Evolutionary conservation across 768 basidiomycete species (phyloP).

Genomic region (Cystofilobasidium capitatum): DNA sequence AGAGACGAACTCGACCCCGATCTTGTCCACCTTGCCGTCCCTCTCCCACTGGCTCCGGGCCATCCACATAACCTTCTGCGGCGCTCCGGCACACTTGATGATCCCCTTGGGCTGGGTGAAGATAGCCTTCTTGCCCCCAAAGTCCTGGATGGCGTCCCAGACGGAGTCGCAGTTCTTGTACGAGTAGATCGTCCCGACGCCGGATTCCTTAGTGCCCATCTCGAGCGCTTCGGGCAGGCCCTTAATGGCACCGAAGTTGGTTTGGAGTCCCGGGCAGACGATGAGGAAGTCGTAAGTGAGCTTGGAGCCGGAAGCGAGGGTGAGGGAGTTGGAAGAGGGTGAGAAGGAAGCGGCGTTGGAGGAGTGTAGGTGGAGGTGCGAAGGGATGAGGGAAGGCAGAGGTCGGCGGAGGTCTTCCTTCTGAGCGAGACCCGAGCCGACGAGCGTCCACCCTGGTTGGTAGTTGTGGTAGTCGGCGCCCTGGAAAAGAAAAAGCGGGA

Average conservation of each 20-base stretch:
- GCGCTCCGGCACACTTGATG: slow-evolving; percentile 81
- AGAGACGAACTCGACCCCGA: slow-evolving; percentile 69
- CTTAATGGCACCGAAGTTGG: slow-evolving; percentile 53
- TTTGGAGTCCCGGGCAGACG: slow-evolving; percentile 79
- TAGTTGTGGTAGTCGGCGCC: slow-evolving; percentile 26
- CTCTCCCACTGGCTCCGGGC: slow-evolving; percentile 33
- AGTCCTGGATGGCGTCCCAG: slow-evolving; percentile 60
- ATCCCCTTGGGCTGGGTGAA: slow-evolving; percentile 80
- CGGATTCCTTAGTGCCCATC: slow-evolving; percentile 55
- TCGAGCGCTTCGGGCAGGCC: slow-evolving; percentile 60
- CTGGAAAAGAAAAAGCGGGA: neutral
- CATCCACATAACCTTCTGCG: slow-evolving; percentile 96
- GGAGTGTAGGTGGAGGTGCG: slow-evolving; percentile 53
- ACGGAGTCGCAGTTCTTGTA: slow-evolving; percentile 81
- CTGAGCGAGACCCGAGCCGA: slow-evolving; percentile 69
- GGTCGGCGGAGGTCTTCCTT: slow-evolving; percentile 57
- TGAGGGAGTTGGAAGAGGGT: slow-evolving; percentile 56
- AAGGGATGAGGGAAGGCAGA: slow-evolving; percentile 61
- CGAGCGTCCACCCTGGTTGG: slow-evolving; percentile 92
- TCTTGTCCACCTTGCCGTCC: slow-evolving; percentile 36
- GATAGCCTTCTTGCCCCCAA: slow-evolving; percentile 69
- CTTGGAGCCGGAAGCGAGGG: slow-evolving; percentile 26
- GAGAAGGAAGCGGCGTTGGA: slow-evolving; percentile 65
- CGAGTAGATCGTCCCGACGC: slow-evolving; percentile 86
- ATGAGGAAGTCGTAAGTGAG: slow-evolving; percentile 76